Evolutionary conservation across 108 stramenopile species (phyloP).

Genomic region (Schizochytrium sp.): DNA sequence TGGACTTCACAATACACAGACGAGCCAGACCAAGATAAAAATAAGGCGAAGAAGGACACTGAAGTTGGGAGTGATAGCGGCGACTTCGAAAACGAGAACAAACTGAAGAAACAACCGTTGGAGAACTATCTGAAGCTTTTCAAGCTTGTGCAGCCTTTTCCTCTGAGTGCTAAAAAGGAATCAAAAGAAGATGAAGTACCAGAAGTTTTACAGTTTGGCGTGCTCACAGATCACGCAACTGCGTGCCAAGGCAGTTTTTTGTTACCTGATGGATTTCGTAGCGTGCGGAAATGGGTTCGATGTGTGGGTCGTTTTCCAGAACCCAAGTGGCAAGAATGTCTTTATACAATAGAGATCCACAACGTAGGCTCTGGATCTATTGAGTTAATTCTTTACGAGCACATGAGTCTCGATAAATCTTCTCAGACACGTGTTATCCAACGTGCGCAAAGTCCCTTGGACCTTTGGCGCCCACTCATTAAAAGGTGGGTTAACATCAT

Average conservation of each 20-base stretch:
- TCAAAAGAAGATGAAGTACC: not conserved
- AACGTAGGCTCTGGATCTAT: not conserved
- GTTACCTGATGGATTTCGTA: not conserved
- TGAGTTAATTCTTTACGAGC: not conserved
- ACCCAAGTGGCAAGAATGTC: not conserved
- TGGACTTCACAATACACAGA: too few species aligned
- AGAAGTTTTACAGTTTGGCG: not conserved
- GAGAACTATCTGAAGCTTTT: not conserved
- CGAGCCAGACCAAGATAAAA: too few species aligned
- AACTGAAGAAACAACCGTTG: not conserved
- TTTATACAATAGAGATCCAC: not conserved
- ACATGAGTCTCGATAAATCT: not conserved
- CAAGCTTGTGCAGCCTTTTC: not conserved
- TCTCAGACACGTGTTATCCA: not conserved
- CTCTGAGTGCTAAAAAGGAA: not conserved
- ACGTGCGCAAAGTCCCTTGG: not conserved
- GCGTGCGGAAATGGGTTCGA: not conserved
- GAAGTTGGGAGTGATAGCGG: not conserved
- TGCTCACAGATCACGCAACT: not conserved
- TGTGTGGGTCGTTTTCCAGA: not conserved
- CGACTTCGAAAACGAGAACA: constrained; percentile 8
- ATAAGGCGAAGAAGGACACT: too few species aligned
- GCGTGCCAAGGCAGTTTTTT: constrained; percentile 11
- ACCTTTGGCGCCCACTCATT: not conserved
- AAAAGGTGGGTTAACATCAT: not conserved